Conservation (phyloP, 1,139 yeast genomes). For the Lipomyces yarrowii region DNA sequence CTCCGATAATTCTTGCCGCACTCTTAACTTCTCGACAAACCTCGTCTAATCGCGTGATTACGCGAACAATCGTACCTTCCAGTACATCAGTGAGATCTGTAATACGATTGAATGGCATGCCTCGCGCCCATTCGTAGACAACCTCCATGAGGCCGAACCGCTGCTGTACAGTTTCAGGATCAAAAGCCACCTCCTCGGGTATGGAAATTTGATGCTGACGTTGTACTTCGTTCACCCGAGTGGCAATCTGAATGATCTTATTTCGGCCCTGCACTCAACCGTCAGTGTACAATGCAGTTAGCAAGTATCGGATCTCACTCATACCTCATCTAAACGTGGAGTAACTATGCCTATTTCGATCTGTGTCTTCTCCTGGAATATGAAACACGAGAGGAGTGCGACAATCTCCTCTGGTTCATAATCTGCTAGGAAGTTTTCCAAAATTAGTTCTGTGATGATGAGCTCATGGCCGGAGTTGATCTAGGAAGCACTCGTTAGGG, state of each 20-base stretch:
- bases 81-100: conserved; percentile 87
- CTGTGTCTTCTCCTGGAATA: conserved; percentile 81
- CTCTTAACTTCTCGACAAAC: conserved; percentile 92
- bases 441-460: conserved; percentile 80
- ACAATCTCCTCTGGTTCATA: conserved; percentile 96
- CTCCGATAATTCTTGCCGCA: conserved; percentile 94
- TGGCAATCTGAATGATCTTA: conserved; percentile 70
- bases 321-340: conserved; percentile 64
- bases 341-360: conserved; percentile 64
- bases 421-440: conserved; percentile 89
- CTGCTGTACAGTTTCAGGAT: conserved; percentile 77
- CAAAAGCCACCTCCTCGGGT: conserved; percentile 43
- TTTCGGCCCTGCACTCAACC: conserved; percentile 55
- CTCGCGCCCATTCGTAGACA: conserved; percentile 98
- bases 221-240: conserved; percentile 62
- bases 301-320: neutral
- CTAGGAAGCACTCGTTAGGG: conserved; percentile 1
- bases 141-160: conserved; percentile 91
- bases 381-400: conserved; percentile 87
- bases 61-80: conserved; percentile 98
- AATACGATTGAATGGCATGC: conserved; percentile 86
- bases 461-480: conserved; percentile 90
- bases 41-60: conserved; percentile 90
- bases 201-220: conserved; percentile 61
- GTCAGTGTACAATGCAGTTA: conserved; percentile 35